phyloP scores from a whole-genome alignment of 2,329 filamentous ascomycete genomes.

The Fusarium xylarioides region DNA sequence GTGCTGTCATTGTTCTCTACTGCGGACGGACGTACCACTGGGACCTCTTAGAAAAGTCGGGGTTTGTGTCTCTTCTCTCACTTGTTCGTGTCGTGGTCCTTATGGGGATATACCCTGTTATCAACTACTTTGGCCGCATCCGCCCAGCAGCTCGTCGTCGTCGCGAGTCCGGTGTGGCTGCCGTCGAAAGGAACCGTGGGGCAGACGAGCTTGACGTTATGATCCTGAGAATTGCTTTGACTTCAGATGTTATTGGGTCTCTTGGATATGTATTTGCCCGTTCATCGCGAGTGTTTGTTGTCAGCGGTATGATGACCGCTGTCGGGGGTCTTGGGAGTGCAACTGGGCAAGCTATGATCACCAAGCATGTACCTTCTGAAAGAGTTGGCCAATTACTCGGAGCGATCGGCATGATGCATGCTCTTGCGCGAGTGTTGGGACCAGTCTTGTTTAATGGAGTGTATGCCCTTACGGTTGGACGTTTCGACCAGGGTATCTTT shows the following conservation, averaged over 20 bases:
- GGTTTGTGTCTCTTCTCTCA: constrained; percentile 84
- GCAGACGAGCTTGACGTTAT: constrained; percentile 81
- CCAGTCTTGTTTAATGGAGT: constrained; percentile 87
- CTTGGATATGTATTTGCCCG: constrained; percentile 76
- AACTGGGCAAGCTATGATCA: constrained; percentile 83
- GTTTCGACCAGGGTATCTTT: constrained; percentile 84
- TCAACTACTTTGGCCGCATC: constrained; percentile 79
- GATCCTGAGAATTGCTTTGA: constrained; percentile 77
- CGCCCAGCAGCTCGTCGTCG: constrained; percentile 57
- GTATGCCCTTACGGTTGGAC: constrained; percentile 82
- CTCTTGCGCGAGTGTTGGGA: constrained; percentile 78
- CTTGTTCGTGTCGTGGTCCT: constrained; percentile 79
- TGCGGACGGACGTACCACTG: constrained; percentile 82
- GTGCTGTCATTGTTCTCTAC: constrained; percentile 87
- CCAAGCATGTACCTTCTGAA: constrained; percentile 88
- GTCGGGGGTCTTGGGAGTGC: constrained; percentile 87
- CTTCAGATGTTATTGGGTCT: constrained; percentile 80
- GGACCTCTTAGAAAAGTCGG: constrained; percentile 81
- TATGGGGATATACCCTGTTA: constrained; percentile 75
- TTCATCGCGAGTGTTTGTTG: constrained; percentile 70
- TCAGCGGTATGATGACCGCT: constrained; percentile 76
- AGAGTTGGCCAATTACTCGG: constrained; percentile 88
- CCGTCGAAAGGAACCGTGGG: constrained; percentile 67
- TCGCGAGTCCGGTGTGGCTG: constrained; percentile 48
- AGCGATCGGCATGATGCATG: constrained; percentile 85